A percentile compares a stretch with the other conserved stretches of the same genome.
Evolutionary conservation across 805 yeast genomes (phyloP).

Genomic region (Ogataea zsoltii): DNA sequence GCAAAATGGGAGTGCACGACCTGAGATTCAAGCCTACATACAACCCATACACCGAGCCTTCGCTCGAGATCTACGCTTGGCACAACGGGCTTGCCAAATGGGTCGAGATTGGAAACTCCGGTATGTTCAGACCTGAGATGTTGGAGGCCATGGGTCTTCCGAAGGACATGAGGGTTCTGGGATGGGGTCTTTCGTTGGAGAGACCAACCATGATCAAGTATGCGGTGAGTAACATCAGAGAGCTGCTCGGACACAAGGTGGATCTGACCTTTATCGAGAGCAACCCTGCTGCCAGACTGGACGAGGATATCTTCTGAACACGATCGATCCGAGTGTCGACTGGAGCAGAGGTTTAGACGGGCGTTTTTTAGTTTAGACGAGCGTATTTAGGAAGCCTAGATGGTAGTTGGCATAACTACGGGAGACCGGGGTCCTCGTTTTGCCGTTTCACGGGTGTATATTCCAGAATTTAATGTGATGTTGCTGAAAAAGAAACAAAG

Average conservation of each 20-base stretch:
- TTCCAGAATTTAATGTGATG: neutral
- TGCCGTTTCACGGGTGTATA: too few species aligned
- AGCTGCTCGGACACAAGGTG: slow-evolving; percentile 95
- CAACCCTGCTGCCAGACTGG: slow-evolving; percentile 97
- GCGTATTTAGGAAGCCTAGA: slow-evolving; percentile 1
- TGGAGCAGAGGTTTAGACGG: too few species aligned
- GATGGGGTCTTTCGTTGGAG: slow-evolving; percentile 96
- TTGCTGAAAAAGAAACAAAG: too few species aligned
- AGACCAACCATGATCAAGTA: slow-evolving; percentile 99
- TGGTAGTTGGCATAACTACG: too few species aligned
- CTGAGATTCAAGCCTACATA: slow-evolving; percentile 98
- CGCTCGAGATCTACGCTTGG: slow-evolving; percentile 96
- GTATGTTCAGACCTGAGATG: slow-evolving; percentile 99
- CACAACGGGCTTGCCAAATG: slow-evolving; percentile 92
- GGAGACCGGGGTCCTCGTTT: too few species aligned
- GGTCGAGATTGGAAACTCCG: slow-evolving; percentile 99
- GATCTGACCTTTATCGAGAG: slow-evolving; percentile 90
- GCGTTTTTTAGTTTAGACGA: neutral
- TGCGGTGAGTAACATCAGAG: slow-evolving; percentile 93
- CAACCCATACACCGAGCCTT: slow-evolving; percentile 99
- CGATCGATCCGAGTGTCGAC: too few species aligned
- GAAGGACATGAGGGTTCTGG: slow-evolving; percentile 86
- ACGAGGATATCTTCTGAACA: slow-evolving; percentile 58
- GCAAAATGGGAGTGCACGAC: slow-evolving; percentile 94
- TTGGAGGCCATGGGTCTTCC: slow-evolving; percentile 98